These are phyloP conservation scores for Colletotrichum sp. DNA, from an alignment of 2,329 filamentous ascomycete species.

Conservation along the genomic window DNA sequence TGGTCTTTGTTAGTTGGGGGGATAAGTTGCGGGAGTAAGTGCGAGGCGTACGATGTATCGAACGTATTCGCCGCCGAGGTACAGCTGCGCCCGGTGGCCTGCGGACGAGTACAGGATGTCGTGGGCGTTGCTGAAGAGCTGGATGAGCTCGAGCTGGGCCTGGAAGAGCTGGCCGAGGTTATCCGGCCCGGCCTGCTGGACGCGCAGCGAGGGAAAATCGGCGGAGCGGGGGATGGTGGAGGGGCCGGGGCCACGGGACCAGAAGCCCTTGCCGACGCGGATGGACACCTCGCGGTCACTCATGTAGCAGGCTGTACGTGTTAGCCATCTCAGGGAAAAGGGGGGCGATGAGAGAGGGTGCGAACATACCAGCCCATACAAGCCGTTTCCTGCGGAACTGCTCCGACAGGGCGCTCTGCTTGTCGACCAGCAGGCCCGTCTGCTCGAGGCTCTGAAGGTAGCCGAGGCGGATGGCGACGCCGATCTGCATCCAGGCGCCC, in stretches of 20 bases:
- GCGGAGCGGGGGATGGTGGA: constrained; percentile 68
- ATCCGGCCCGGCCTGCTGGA: constrained; percentile 63
- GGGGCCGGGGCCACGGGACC: constrained; percentile 74
- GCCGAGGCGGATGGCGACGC: constrained; percentile 70
- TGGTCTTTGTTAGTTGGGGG: too few species aligned
- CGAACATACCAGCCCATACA: constrained; percentile 73
- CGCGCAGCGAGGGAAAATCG: constrained; percentile 71
- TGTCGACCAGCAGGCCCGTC: constrained; percentile 65
- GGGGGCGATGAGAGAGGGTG: too few species aligned
- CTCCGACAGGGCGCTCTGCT: constrained; percentile 58
- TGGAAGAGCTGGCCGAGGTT: constrained; percentile 74
- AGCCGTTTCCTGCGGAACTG: constrained; percentile 68
- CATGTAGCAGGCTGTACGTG: constrained; percentile 61
- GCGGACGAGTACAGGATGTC: constrained; percentile 77
- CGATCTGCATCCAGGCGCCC: constrained; percentile 80
- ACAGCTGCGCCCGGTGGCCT: constrained; percentile 71
- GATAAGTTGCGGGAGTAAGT: too few species aligned
- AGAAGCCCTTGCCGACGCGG: constrained; percentile 74
- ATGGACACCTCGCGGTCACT: constrained; percentile 74
- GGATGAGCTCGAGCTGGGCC: constrained; percentile 73
- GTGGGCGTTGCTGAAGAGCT: constrained; percentile 76
- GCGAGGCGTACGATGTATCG: too few species aligned
- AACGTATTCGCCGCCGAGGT: constrained; percentile 74
- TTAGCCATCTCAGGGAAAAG: background rate
- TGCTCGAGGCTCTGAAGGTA: constrained; percentile 75